Conservation (phyloP, 176 grass and related monocot genomes). For the Ampelocalamus luodianensis region DNA sequence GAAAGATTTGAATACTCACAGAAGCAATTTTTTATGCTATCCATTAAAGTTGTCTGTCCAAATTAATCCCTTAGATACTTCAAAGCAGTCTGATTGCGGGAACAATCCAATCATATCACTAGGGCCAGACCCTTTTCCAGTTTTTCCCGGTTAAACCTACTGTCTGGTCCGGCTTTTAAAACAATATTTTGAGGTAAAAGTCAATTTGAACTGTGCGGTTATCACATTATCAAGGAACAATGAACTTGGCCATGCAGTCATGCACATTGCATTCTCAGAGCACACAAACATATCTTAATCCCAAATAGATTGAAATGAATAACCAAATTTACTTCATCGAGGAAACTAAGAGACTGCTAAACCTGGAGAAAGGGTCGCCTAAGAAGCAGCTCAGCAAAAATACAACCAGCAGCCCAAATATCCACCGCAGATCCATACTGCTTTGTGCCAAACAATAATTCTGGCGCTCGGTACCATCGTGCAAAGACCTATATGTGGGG, state of each 20-base stretch:
- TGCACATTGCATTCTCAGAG: constrained; percentile 28
- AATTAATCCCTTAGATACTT: constrained; percentile 15
- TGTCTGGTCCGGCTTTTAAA: constrained; percentile 24
- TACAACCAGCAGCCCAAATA: constrained; percentile 97
- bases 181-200: not conserved
- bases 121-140: not conserved
- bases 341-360: constrained; percentile 35
- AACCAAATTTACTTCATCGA: constrained; percentile 12
- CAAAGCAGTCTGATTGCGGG: not conserved
- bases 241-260: not conserved
- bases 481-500: constrained; percentile 83
- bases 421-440: constrained; percentile 98
- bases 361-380: constrained; percentile 91
- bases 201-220: constrained; percentile 1
- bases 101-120: not conserved
- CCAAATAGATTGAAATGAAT: constrained; percentile 20
- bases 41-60: not conserved
- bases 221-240: constrained; percentile 30
- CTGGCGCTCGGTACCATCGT: constrained; percentile 97
- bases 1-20: constrained; percentile 16
- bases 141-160: constrained; percentile 13
- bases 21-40: constrained; percentile 15
- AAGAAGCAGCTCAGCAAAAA: constrained; percentile 95
- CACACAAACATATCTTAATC: constrained; percentile 15
- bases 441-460: constrained; percentile 93